Evolutionary conservation across 495 filamentous ascomycete genomes (phyloP).

Genomic region (Lasiosphaeria miniovina): DNA sequence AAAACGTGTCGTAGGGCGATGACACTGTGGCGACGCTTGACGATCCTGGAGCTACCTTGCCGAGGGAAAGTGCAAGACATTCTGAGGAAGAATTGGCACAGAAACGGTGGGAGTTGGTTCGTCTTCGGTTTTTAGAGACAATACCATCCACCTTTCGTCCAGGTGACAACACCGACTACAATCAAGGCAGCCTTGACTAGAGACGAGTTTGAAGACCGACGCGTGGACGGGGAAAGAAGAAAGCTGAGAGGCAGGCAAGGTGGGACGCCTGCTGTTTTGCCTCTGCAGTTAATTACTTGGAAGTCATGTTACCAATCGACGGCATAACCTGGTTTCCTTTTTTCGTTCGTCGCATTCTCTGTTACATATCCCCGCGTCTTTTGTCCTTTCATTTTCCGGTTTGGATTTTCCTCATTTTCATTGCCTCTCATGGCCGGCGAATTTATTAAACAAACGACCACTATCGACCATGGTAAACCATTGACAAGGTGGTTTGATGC

Average conservation of each 20-base stretch:
- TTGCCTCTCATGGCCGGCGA: slow-evolving; percentile 1
- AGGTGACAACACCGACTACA: neutral
- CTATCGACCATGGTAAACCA: neutral
- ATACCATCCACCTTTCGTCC: slow-evolving; percentile 1
- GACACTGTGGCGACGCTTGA: neutral
- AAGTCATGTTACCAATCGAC: slow-evolving; percentile 43
- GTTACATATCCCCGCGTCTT: slow-evolving; percentile 16
- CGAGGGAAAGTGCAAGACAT: neutral
- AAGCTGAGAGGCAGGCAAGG: neutral
- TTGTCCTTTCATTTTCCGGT: slow-evolving; percentile 25
- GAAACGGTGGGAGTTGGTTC: slow-evolving; percentile 20
- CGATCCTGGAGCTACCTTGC: neutral
- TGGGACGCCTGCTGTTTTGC: neutral
- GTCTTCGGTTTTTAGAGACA: slow-evolving; percentile 16
- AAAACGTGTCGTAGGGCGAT: slow-evolving; percentile 24
- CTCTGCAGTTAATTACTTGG: slow-evolving; percentile 28
- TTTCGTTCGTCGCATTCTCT: slow-evolving; percentile 12
- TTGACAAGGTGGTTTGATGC: neutral
- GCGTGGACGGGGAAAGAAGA: neutral
- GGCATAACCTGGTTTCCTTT: slow-evolving; percentile 28
- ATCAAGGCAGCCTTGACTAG: neutral
- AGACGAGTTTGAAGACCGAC: neutral
- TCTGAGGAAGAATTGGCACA: neutral
- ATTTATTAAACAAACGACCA: neutral
- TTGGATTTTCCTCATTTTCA: slow-evolving; percentile 13